Conservation (phyloP, 768 basidiomycete species). For the Russula sp. region DNA sequence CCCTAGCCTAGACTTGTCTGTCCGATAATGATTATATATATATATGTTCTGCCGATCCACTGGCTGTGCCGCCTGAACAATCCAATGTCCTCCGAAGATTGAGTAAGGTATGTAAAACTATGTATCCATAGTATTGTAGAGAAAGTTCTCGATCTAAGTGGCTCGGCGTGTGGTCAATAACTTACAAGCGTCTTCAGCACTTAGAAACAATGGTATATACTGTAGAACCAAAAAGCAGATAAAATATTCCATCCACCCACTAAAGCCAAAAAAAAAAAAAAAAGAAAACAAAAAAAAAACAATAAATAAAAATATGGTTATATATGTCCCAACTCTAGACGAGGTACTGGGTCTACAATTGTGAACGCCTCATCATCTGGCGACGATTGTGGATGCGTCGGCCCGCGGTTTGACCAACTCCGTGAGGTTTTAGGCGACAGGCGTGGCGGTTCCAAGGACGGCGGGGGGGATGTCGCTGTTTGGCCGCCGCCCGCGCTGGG, state of each 20-base stretch:
- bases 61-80: too few relatives aligned
- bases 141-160: not conserved
- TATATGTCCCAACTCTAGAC: slow-evolving; percentile 18
- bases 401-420: slow-evolving; percentile 29
- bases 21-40: too few relatives aligned
- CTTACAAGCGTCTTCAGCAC: not conserved
- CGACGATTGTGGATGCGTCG: slow-evolving; percentile 30
- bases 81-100: too few relatives aligned
- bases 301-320: slow-evolving; percentile 22
- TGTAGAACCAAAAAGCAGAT: not conserved
- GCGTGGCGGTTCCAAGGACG: slow-evolving; percentile 15
- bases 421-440: slow-evolving; percentile 20
- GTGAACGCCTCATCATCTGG: slow-evolving; percentile 47
- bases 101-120: too few relatives aligned
- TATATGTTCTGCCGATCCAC: too few relatives aligned
- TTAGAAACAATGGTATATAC: not conserved
- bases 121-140: not conserved
- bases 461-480: slow-evolving; percentile 9
- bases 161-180: not conserved
- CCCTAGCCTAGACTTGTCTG: not conserved
- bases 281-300: not conserved
- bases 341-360: slow-evolving; percentile 44
- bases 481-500: slow-evolving; percentile 10
- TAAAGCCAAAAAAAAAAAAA: not conserved
- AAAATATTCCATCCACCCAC: not conserved